Evolutionary conservation across 768 basidiomycete species (phyloP).

Genomic region (Hirschioporus abietinus): DNA sequence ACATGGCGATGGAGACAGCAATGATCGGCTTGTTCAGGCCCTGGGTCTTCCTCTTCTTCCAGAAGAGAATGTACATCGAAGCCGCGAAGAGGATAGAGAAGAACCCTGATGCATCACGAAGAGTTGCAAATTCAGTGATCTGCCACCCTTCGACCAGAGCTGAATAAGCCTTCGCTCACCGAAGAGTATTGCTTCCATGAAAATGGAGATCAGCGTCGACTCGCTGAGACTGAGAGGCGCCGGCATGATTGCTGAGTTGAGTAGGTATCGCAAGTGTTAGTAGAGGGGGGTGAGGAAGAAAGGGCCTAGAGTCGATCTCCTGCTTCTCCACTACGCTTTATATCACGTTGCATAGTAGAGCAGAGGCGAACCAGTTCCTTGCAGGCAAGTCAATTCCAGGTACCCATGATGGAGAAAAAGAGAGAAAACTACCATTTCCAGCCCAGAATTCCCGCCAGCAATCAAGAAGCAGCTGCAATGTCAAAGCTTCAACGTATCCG

Average conservation of each 20-base stretch:
- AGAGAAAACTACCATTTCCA: neutral
- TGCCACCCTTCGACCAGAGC: conserved; percentile 4
- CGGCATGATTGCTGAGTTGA: neutral
- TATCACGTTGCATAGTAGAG: neutral
- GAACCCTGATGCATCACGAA: conserved; percentile 17
- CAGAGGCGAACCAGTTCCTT: neutral
- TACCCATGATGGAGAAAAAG: neutral
- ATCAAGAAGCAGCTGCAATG: neutral
- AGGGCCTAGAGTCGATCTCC: neutral
- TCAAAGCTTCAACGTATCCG: neutral
- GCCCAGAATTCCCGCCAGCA: neutral
- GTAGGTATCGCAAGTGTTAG: neutral
- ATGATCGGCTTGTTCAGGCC: conserved; percentile 29
- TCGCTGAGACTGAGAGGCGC: conserved; percentile 1
- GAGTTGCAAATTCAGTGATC: neutral
- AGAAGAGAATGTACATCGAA: conserved; percentile 27
- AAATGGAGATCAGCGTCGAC: conserved; percentile 21
- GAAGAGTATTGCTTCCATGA: conserved; percentile 24
- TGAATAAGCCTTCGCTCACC: conserved; percentile 13
- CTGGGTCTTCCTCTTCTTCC: conserved; percentile 20
- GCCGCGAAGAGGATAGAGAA: conserved; percentile 26
- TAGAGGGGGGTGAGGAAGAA: neutral
- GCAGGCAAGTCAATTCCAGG: neutral
- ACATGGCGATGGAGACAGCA: conserved; percentile 26
- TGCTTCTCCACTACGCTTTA: neutral